These are phyloP conservation scores for Chloris gayana DNA, from an alignment of 176 grass and related monocot genomes.

Conservation along the genomic window DNA sequence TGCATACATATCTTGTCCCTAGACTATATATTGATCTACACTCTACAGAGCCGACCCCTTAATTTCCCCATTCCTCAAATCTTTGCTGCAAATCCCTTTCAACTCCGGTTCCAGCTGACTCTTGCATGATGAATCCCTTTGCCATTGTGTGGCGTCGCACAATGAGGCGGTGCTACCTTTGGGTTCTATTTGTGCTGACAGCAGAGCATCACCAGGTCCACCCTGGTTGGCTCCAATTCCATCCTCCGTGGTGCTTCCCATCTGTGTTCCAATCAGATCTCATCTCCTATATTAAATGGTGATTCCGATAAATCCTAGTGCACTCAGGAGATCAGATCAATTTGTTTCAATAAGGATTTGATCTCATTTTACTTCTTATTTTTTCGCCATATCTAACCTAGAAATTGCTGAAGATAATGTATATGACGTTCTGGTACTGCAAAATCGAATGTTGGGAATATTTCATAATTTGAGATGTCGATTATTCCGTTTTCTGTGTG, in stretches of 20 bases:
- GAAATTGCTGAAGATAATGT: conserved; percentile 16
- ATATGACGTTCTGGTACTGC: conserved; percentile 2
- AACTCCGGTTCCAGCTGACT: background rate
- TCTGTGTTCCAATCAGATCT: background rate
- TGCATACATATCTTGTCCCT: background rate
- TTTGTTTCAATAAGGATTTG: conserved; percentile 15
- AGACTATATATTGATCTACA: conserved; percentile 26
- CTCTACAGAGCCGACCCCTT: conserved; percentile 19
- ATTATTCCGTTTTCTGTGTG: background rate
- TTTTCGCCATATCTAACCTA: conserved; percentile 6
- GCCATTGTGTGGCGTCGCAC: background rate
- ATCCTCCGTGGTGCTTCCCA: conserved; percentile 4
- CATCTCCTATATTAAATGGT: conserved; percentile 14
- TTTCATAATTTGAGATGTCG: conserved; percentile 18
- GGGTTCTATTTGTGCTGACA: background rate
- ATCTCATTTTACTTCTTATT: conserved; percentile 15
- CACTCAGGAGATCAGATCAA: background rate
- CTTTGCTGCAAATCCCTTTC: conserved; percentile 17
- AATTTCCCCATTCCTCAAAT: conserved; percentile 20
- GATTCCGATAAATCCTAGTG: conserved; percentile 2
- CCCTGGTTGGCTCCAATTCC: background rate
- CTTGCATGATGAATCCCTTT: conserved; percentile 26
- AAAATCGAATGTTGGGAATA: background rate
- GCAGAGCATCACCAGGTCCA: background rate
- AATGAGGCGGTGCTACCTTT: conserved; percentile 5